Percentiles rank a stretch among this genome's conserved stretches.
Evolutionary conservation across 345 rosid genomes (phyloP).

Genomic region (Euclidium syriacum): DNA sequence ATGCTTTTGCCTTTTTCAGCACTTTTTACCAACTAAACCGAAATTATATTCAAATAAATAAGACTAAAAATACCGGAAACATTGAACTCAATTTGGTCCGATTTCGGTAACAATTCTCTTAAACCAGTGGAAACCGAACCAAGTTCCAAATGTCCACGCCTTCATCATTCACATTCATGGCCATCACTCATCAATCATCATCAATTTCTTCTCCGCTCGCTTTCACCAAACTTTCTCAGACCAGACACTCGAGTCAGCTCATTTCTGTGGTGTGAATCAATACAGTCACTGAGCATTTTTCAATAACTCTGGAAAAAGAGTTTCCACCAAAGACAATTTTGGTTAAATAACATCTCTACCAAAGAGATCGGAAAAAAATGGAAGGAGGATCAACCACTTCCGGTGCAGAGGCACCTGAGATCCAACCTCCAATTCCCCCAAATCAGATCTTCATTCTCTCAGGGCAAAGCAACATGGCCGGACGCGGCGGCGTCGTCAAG

Average conservation of each 20-base stretch:
- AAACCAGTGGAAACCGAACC: too few relatives aligned
- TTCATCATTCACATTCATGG: background rate
- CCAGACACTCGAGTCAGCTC: background rate
- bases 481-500: constrained; percentile 72
- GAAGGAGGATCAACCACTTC: constrained; percentile 8
- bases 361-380: constrained; percentile 3
- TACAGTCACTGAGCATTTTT: background rate
- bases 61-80: too few relatives aligned
- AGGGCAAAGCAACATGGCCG: constrained; percentile 96
- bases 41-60: background rate
- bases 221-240: background rate
- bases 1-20: too few relatives aligned
- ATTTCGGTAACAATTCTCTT: too few relatives aligned
- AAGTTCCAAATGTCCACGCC: constrained; percentile 2
- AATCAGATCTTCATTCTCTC: constrained; percentile 72
- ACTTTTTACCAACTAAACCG: too few relatives aligned
- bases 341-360: background rate
- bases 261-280: background rate
- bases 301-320: background rate
- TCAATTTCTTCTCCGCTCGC: background rate
- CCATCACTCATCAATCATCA: background rate
- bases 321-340: background rate
- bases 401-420: constrained; percentile 1
- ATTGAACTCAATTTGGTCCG: too few relatives aligned
- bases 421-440: background rate